Evolutionary conservation across 129 eudicot genomes (phyloP).

Genomic region (Artemisia argyi): DNA sequence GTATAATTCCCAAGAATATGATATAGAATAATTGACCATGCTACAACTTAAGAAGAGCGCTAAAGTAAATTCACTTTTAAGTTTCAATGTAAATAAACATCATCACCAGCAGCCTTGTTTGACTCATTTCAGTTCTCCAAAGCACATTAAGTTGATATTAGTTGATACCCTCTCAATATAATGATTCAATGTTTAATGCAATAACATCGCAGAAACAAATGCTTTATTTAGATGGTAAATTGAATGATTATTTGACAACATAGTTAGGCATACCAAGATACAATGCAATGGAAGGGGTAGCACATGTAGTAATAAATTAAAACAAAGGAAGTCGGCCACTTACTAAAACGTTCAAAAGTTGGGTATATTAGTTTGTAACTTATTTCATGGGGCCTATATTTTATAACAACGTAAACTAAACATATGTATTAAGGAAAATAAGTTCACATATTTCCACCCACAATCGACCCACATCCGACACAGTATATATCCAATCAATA

Average conservation of each 20-base stretch:
- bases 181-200: background rate
- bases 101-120: background rate
- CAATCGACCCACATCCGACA: too few relatives aligned
- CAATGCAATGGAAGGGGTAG: background rate
- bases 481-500: too few relatives aligned
- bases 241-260: slow-evolving; percentile 5
- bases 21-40: background rate
- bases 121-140: background rate
- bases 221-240: background rate
- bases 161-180: too few relatives aligned
- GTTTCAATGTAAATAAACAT: background rate
- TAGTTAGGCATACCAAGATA: background rate
- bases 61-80: background rate
- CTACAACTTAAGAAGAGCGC: background rate
- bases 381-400: too few relatives aligned
- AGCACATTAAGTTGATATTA: too few relatives aligned
- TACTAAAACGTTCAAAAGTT: slow-evolving; percentile 92
- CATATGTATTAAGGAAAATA: too few relatives aligned
- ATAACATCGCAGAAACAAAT: background rate
- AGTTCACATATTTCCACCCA: too few relatives aligned
- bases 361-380: too few relatives aligned
- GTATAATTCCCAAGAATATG: background rate
- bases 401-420: too few relatives aligned
- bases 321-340: slow-evolving; percentile 28
- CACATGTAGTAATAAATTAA: background rate